Percentiles rank a stretch among this genome's conserved stretches.
phyloP scores from a whole-genome alignment of 2,329 filamentous ascomycete genomes.

The Colletotrichum kahawae region DNA sequence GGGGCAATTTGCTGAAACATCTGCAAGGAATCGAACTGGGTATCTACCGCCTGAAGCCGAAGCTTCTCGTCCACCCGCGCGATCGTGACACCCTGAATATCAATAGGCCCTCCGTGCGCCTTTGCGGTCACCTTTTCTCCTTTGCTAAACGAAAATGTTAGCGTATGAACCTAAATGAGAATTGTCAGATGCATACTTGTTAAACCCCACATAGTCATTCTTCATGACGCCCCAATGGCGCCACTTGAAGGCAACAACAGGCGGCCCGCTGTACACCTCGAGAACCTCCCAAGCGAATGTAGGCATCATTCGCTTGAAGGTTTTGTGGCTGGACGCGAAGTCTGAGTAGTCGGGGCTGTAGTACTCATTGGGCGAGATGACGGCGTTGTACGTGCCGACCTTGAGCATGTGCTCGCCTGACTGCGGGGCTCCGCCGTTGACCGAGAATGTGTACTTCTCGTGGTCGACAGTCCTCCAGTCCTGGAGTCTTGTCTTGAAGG shows the following conservation, averaged over 20 bases:
- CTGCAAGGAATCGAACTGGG: conserved; percentile 69
- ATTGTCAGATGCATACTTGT: conserved; percentile 53
- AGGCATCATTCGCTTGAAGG: conserved; percentile 76
- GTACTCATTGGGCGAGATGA: conserved; percentile 67
- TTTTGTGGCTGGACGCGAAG: conserved; percentile 70
- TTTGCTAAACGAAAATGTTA: conserved; percentile 43
- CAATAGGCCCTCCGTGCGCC: conserved; percentile 64
- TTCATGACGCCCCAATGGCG: conserved; percentile 72
- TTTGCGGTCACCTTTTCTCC: conserved; percentile 67
- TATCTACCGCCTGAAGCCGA: conserved; percentile 62
- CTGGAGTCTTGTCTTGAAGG: conserved; percentile 64
- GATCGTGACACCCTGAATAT: conserved; percentile 68
- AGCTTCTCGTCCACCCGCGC: conserved; percentile 66
- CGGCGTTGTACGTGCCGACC: conserved; percentile 73
- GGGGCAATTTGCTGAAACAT: conserved; percentile 68
- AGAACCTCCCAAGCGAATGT: conserved; percentile 74
- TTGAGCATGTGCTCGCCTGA: conserved; percentile 68
- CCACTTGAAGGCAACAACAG: conserved; percentile 68
- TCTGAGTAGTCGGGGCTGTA: conserved; percentile 67
- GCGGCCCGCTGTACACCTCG: conserved; percentile 70
- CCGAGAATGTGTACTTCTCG: conserved; percentile 64
- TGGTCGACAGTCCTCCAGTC: conserved; percentile 72
- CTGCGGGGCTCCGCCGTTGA: conserved; percentile 65
- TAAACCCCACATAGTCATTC: conserved; percentile 68
- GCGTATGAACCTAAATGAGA: background rate